Base-by-base conservation (phyloP, 495 filamentous ascomycete species). In the Aspergillus ellipticus region DNA sequence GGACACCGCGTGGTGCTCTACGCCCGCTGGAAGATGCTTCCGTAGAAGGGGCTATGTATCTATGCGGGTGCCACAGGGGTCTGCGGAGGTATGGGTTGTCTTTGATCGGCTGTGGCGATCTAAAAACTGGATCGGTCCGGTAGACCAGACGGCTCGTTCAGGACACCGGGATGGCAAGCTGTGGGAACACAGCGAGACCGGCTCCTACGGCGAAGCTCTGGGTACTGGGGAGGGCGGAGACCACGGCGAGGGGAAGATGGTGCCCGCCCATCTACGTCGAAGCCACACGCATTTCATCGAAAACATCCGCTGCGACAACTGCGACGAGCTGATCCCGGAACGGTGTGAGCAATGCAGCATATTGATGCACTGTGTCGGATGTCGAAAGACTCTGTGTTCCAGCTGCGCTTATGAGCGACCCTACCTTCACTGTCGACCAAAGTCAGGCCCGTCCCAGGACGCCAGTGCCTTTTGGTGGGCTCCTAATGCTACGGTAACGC, bases 1-100 rank as follows among this genome's bases (percentile, higher is more conserved):
- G 1, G 82, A 85, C 65, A 84, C 82, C 6, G 80, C 81, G 24
- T 85, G 82, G 82, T 85, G 82, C 59, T 80, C 82, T 8, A 84
- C 81, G 8, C 82, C 81, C 13, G 82, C 80, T 16, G 79, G 76
- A 31, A 68, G 82, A 65, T 85, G 82, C 59, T 79, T 77, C 51
- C 66, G 82, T 43, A 67, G 82, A 54, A 76, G 78, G 41, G 79
- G 82, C n/a, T 85, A 85, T 63, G 78, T 82, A 24, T 68, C 74
- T 19, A 77, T 77, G 60, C 74, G 82, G 19, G 77, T 76, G 13
- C 78, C 75, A 0, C 74, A 78, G 47, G 79, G 77, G 15, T 75
- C 73, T 1, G 70, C 74, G 4, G 82, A 84, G 55, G 82, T 84
- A 6, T 85, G 81, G 81, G 82, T 85, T n/a, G 80, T 83, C 4